phyloP scores from a whole-genome alignment of 305 asterid genomes.

The Plantago lanceolata region DNA sequence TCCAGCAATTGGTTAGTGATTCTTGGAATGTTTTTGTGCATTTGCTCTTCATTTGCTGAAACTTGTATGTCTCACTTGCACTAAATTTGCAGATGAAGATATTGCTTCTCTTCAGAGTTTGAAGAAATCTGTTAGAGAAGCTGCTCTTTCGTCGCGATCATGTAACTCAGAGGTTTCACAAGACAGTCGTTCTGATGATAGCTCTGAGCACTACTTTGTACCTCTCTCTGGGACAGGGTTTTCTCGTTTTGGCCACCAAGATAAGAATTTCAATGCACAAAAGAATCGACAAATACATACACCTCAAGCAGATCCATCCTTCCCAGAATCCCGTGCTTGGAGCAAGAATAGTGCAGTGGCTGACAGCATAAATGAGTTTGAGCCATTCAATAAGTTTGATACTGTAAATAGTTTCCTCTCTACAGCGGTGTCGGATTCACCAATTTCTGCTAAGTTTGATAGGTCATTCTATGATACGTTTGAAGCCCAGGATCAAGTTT shows the following conservation, averaged over 20 bases:
- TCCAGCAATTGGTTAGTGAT: slow-evolving; percentile 55
- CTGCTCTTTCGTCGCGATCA: slow-evolving; percentile 67
- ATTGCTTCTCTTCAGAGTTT: slow-evolving; percentile 63
- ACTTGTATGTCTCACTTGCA: slow-evolving; percentile 18
- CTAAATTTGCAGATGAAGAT: slow-evolving; percentile 61
- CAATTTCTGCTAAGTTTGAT: slow-evolving; percentile 67
- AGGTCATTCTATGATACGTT: slow-evolving; percentile 65
- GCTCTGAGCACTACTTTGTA: slow-evolving; percentile 88
- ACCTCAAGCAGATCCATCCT: slow-evolving; percentile 59
- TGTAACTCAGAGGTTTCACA: slow-evolving; percentile 64
- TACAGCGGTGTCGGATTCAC: slow-evolving; percentile 67
- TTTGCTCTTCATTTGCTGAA: slow-evolving; percentile 13
- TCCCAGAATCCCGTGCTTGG: slow-evolving; percentile 46
- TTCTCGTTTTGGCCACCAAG: slow-evolving; percentile 47
- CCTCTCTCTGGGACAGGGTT: slow-evolving; percentile 69
- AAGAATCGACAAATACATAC: slow-evolving; percentile 52
- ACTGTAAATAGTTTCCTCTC: slow-evolving; percentile 69
- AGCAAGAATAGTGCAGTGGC: slow-evolving; percentile 55
- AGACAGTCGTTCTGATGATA: slow-evolving; percentile 78
- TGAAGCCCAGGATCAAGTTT: slow-evolving; percentile 74
- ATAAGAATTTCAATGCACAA: slow-evolving; percentile 44
- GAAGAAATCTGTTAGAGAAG: slow-evolving; percentile 92
- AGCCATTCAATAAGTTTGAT: slow-evolving; percentile 71
- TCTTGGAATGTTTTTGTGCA: slow-evolving; percentile 18
- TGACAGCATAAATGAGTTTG: slow-evolving; percentile 61